phyloP scores from a whole-genome alignment of 108 stramenopile genomes.

The Cyclostephanos tholiformis region DNA sequence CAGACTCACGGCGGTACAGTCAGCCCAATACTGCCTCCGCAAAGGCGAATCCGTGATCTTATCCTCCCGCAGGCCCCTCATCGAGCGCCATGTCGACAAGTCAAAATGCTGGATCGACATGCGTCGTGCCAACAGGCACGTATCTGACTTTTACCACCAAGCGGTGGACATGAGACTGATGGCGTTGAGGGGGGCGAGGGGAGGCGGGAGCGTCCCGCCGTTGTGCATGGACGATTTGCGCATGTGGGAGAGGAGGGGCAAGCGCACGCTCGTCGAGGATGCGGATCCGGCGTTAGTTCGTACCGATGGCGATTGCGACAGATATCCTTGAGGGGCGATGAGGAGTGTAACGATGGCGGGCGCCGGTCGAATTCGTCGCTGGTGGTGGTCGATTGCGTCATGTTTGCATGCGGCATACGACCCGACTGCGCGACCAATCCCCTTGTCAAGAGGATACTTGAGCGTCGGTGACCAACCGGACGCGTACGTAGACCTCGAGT shows the following conservation, averaged over 20 bases:
- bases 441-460: slow-evolving; percentile 27
- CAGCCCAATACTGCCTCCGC: too few relatives aligned
- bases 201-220: slow-evolving; percentile 74
- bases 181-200: slow-evolving; percentile 39
- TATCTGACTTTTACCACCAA: slow-evolving; percentile 68
- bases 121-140: slow-evolving; percentile 43
- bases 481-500: slow-evolving; percentile 58
- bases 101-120: slow-evolving; percentile 79
- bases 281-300: slow-evolving; percentile 14
- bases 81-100: too few relatives aligned
- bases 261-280: slow-evolving; percentile 13
- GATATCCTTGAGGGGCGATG: too few relatives aligned
- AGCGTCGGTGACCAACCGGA: slow-evolving; percentile 56
- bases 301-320: slow-evolving; percentile 7
- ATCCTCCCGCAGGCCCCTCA: too few relatives aligned
- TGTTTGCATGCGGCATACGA: slow-evolving; percentile 64
- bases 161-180: slow-evolving; percentile 33
- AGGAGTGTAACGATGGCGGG: too few relatives aligned
- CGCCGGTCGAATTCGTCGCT: too few relatives aligned
- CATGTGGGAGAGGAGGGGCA: slow-evolving; percentile 33
- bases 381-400: slow-evolving; percentile 39
- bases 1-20: too few relatives aligned
- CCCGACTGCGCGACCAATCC: slow-evolving; percentile 48
- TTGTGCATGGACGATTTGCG: slow-evolving; percentile 59
- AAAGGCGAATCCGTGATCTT: too few relatives aligned